Evolutionary conservation across 139 green algal species (phyloP), one percentile per base, ranked within the genome.

Genomic region (Chlamydomonas schloesseri): DNA sequence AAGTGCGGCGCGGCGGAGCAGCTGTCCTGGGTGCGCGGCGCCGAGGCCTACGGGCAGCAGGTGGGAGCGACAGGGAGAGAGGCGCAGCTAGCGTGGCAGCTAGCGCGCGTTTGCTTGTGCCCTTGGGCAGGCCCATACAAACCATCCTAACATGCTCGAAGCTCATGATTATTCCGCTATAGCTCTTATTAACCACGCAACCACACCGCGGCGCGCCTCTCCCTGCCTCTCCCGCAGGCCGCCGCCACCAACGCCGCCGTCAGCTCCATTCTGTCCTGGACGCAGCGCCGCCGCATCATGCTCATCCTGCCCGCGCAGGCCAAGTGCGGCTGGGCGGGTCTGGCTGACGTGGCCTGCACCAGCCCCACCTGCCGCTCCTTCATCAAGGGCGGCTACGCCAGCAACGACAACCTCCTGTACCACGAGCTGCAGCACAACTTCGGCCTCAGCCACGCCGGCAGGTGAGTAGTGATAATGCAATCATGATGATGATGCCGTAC

Each of bases 401-500:
- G 14, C 1, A 23, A 82, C 33, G 36, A 58, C 4, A 34, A 58
- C 58, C 37, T 83, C 15, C 37, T 83, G 9, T 83, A 64, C n/a
- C 76, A 83, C 76, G 76, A 83, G 60, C 76, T 83, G 62, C 76
- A 83, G 70, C 76, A 83, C 58, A 83, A 83, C 58, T 33, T 33
- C 15, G 76, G 76, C 28, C 60, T 73, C 28, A 62, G 17, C 28
- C 76, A 83, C 37, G 36, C 76, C 3, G 37, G 29, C 36, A 73
- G 37, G 60, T 83, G 37, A 50, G 42, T 50, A 50, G n/a, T n/a
- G n/a, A n/a, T n/a, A n/a, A n/a, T n/a, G n/a, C n/a, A n/a, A n/a
- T n/a, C n/a, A n/a, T n/a, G n/a, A n/a, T n/a, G n/a, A n/a, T n/a
- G n/a, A n/a, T n/a, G n/a, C n/a, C n/a, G n/a, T n/a, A n/a, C n/a